A percentile compares a stretch with the other conserved stretches of the same genome.
phyloP scores from a whole-genome alignment of 495 filamentous ascomycete genomes.

The Lindgomyces ingoldianus region DNA sequence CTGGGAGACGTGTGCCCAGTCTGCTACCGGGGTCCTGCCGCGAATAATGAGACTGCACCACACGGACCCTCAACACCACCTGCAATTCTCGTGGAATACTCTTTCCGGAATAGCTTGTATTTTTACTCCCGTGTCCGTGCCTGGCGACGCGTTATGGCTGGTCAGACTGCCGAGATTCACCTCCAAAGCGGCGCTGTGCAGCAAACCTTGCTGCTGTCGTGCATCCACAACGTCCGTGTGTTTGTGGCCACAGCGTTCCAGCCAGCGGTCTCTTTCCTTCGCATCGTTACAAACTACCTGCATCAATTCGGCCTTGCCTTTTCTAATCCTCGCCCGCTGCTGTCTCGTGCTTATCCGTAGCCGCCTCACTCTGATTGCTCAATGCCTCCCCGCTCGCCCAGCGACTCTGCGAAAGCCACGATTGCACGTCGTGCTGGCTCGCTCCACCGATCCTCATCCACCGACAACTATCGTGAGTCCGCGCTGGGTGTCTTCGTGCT shows the following conservation, averaged over 20 bases:
- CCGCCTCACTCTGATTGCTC: slow-evolving; percentile 25
- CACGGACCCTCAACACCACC: slow-evolving; percentile 14
- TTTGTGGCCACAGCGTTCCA: slow-evolving; percentile 16
- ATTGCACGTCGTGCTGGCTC: slow-evolving; percentile 16
- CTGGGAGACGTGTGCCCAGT: too few species aligned
- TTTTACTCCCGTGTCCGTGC: slow-evolving; percentile 16
- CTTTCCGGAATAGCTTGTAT: slow-evolving; percentile 5
- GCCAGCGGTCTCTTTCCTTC: neutral
- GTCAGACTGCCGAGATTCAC: slow-evolving; percentile 12
- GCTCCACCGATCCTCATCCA: neutral
- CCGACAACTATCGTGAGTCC: slow-evolving; percentile 10
- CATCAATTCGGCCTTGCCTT: neutral
- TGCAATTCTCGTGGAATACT: slow-evolving; percentile 25
- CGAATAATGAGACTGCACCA: neutral
- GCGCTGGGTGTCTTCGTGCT: slow-evolving; percentile 32
- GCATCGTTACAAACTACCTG: slow-evolving; percentile 3
- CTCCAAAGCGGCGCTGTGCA: slow-evolving; percentile 20
- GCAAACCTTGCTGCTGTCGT: slow-evolving; percentile 19
- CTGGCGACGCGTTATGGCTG: slow-evolving; percentile 5
- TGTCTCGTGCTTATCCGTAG: neutral
- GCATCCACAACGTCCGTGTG: slow-evolving; percentile 5
- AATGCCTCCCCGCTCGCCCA: slow-evolving; percentile 21
- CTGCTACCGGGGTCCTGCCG: too few species aligned
- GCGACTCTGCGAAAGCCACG: slow-evolving; percentile 31
- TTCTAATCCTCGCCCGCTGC: neutral